Base-by-base conservation (phyloP, 2,329 filamentous ascomycete species). In the Epichloe brachyelytri region DNA sequence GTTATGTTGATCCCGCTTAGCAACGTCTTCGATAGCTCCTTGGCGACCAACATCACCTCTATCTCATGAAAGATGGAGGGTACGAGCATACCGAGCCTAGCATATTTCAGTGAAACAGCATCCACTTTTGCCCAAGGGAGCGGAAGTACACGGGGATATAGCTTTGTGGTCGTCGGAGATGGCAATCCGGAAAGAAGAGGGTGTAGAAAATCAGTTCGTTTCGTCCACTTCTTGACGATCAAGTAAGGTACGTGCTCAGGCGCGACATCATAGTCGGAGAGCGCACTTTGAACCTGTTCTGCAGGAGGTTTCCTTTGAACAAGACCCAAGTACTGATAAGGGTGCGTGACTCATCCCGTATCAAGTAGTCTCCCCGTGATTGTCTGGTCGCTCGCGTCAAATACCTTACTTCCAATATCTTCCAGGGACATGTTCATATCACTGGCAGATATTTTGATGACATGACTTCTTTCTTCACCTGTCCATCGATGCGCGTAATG, bases 11-110 rank as follows among this genome's bases (percentile, higher is more conserved):
- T 49, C 0, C 56, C 52, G 17, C 57, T 48, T n/a, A 70, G 52
- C 3, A 70, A 33, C 0, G 63, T 66, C 2, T 54, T 53, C 1
- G 62, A 74, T 3, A 95, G 68, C 44, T 76, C 68, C 4, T 77
- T 68, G 0, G 83, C 85, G 7, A 87, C 69, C 22, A 91, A 67
- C 26, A 76, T 70, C 0, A 80, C 70, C 55, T 86, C 85, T 2
- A 91, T 59, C n/a, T 78, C 78, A 56, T 88, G 79, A 15, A 86
- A 69, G 37, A 96, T 79, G 0, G 81, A 82, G 0, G 90, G 88
- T 5, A 93, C 74, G 38, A 93, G 72, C 49, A 83, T 70, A 2
- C 74, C 78, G 30, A 82, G 73, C 44, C 71, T 66, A 1, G 68
- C 70, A 52, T 72, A 70, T 7, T 64, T 63, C 6, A 69, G 59